Evolutionary conservation across 2,329 filamentous ascomycete species (phyloP).

Genomic region (Endocalyx cinctus): DNA sequence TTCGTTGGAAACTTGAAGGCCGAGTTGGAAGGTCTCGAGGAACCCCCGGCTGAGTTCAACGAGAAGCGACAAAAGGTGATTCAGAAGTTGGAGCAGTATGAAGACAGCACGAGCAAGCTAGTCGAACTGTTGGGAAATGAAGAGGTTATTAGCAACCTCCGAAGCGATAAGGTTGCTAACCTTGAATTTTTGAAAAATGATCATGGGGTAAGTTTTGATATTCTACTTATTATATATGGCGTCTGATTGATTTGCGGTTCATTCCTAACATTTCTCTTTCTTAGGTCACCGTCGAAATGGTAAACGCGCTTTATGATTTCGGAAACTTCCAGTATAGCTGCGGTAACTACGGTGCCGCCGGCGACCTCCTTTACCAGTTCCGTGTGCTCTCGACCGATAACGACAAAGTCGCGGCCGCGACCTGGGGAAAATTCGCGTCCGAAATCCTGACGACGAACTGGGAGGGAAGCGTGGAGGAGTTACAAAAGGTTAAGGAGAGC

Average conservation of each 20-base stretch:
- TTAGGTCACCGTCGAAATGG: slow-evolving; percentile 89
- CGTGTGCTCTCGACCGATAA: slow-evolving; percentile 96
- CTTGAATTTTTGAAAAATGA: slow-evolving; percentile 97
- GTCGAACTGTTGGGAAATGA: slow-evolving; percentile 81
- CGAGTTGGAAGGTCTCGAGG: slow-evolving; percentile 76
- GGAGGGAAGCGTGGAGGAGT: slow-evolving; percentile 88
- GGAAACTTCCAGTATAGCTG: slow-evolving; percentile 98
- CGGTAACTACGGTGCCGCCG: slow-evolving; percentile 84
- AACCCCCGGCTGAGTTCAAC: slow-evolving; percentile 78
- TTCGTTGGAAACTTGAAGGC: slow-evolving; percentile 91
- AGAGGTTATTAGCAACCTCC: slow-evolving; percentile 82
- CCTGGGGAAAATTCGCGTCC: slow-evolving; percentile 95
- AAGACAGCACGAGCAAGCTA: slow-evolving; percentile 85
- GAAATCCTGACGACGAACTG: slow-evolving; percentile 95
- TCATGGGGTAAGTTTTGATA: slow-evolving; percentile 63
- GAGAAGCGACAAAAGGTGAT: slow-evolving; percentile 88
- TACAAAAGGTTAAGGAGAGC: slow-evolving; percentile 82
- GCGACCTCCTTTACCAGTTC: slow-evolving; percentile 95
- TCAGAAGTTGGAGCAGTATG: slow-evolving; percentile 73
- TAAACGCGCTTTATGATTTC: slow-evolving; percentile 91
- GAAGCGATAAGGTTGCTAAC: slow-evolving; percentile 97
- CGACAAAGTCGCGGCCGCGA: slow-evolving; percentile 92
- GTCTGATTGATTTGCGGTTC: no score
- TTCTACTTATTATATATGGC: no score
- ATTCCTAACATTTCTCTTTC: no score